Evolutionary conservation across 176 grass and related monocot genomes (phyloP).

Genomic region (Musa troglodytarum): DNA sequence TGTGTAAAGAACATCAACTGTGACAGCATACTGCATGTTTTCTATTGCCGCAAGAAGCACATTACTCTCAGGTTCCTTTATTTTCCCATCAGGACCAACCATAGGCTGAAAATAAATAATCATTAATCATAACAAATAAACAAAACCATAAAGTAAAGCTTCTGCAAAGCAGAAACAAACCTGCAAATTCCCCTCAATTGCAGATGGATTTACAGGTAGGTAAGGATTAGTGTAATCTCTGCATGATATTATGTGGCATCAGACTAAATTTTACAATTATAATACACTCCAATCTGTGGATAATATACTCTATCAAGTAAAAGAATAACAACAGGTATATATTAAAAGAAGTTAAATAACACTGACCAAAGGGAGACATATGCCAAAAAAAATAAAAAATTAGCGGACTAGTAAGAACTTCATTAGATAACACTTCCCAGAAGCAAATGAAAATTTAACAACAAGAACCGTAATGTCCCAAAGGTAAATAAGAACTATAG

Average conservation of each 20-base stretch:
- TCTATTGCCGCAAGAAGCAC: constrained; percentile 91
- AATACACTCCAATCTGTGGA: too few relatives aligned
- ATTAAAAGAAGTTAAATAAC: too few relatives aligned
- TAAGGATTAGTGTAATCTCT: constrained; percentile 98
- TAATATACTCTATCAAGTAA: too few relatives aligned
- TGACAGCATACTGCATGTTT: constrained; percentile 85
- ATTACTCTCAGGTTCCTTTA: constrained; percentile 76
- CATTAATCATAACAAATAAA: constrained; percentile 17
- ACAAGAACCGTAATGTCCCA: too few relatives aligned
- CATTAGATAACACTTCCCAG: too few relatives aligned
- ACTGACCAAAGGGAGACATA: too few relatives aligned
- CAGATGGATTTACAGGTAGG: constrained; percentile 85
- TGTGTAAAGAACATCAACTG: constrained; percentile 89
- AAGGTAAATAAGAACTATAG: too few relatives aligned
- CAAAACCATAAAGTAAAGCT: constrained; percentile 17
- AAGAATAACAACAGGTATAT: too few relatives aligned
- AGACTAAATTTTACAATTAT: too few relatives aligned
- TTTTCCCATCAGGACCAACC: constrained; percentile 71
- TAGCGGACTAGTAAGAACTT: too few relatives aligned
- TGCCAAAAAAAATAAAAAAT: too few relatives aligned
- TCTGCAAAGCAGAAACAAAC: constrained; percentile 31
- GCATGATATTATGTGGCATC: constrained; percentile 6
- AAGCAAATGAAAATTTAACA: too few relatives aligned
- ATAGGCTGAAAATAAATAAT: constrained; percentile 32
- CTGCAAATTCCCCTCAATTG: constrained; percentile 71